Conservation (phyloP, 371 early-diverging fungal genomes). For the Mucor velutinosus region DNA sequence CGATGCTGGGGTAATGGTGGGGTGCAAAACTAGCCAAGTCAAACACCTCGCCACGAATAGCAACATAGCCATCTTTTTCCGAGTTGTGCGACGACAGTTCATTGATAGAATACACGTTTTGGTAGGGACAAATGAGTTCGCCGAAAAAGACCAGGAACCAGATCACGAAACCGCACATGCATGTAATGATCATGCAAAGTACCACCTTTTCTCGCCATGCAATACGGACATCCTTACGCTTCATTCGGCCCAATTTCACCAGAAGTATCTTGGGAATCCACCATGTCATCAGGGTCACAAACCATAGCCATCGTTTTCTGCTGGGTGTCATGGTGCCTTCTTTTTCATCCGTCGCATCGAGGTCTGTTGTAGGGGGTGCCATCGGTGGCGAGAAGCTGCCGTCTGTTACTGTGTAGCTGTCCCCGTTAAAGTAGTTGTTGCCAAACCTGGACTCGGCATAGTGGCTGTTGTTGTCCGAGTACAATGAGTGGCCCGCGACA, state of each 20-base stretch:
- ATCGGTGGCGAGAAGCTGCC: background rate
- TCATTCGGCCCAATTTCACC: conserved; percentile 74
- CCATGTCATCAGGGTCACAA: conserved; percentile 87
- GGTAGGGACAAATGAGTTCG: conserved; percentile 84
- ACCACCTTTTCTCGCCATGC: conserved; percentile 98
- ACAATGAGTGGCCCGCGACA: background rate
- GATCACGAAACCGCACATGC: conserved; percentile 79
- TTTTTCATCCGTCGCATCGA: conserved; percentile 53
- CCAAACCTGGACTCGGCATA: conserved; percentile 23
- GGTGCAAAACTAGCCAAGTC: conserved; percentile 65
- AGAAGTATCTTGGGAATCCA: conserved; percentile 77
- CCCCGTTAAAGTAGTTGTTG: background rate
- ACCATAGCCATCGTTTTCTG: conserved; percentile 78
- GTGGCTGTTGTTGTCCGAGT: conserved; percentile 19
- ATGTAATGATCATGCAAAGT: conserved; percentile 84
- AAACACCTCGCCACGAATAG: conserved; percentile 78
- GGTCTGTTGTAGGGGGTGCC: conserved; percentile 2
- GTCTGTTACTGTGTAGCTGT: conserved; percentile 8
- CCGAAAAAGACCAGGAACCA: conserved; percentile 92
- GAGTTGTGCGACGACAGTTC: conserved; percentile 51
- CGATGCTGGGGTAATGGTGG: conserved; percentile 56
- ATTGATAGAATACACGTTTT: conserved; percentile 66
- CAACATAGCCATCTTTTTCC: conserved; percentile 51
- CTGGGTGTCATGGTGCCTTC: conserved; percentile 44
- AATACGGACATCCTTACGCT: conserved; percentile 80